Evolutionary conservation across 2,329 filamentous ascomycete genomes (phyloP), one percentile per base, ranked within the genome.

Genomic region (Diaporthe humulicola): DNA sequence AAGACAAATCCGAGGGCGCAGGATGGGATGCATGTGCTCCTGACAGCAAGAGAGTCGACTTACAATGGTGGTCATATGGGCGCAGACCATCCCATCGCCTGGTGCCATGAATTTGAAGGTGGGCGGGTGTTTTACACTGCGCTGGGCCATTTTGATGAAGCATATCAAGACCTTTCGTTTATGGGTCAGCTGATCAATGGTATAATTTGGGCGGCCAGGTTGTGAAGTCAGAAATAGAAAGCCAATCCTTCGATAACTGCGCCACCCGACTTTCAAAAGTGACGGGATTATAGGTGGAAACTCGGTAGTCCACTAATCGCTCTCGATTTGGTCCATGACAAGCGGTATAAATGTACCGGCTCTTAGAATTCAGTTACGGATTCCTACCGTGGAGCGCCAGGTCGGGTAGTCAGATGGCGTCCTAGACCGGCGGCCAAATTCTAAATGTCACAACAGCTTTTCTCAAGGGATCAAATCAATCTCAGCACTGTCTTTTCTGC

Each of bases 121-220:
- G 82, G 82, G 0, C 79, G 84, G 56, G 82, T 81, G 6, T 86
- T 86, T 72, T 85, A 86, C 76, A 85, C 84, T 12, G 80, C 85
- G 2, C 78, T 87, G 25, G 85, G 85, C 7, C 85, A 86, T 72
- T 87, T 85, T 76, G 82, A 82, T 19, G 80, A 83, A 67, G 82
- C 84, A 3, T 87, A 84, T 73, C 76, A 78, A 52, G 80, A 87
- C 28, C 77, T 78, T n/a, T 79, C 73, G 9, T 82, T 82, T 54
- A 74, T 79, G 54, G 73, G 48, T 6, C 79, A 80, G 48, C 66
- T 82, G 3, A 66, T 74, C 2, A 78, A 78, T 19, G 81, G 77
- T 10, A 78, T 82, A 10, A 48, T 79, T 19, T 82, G 81, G 81
- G 42, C 79, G 4, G 80, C 79, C 38, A 74, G 36, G 19, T 56